Conservation (phyloP, 1,284 basidiomycete species). For the Trametes hirsuta region DNA sequence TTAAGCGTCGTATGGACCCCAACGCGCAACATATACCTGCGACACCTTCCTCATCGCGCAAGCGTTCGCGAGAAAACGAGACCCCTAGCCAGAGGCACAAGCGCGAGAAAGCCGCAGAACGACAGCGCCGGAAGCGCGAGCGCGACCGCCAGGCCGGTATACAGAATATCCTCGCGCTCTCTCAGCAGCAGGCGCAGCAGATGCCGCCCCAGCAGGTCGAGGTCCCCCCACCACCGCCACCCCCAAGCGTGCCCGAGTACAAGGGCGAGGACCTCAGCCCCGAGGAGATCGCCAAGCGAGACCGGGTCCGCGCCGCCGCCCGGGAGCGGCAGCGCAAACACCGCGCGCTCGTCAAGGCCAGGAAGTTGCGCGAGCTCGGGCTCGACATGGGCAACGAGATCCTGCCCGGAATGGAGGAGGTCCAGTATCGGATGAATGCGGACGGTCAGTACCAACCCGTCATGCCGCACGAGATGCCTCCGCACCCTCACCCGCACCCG, state of each 20-base stretch:
- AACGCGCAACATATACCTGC: constrained; percentile 30
- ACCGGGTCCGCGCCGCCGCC: constrained; percentile 71
- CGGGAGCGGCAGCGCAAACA: constrained; percentile 80
- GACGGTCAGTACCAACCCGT: constrained; percentile 63
- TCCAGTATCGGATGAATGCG: constrained; percentile 59
- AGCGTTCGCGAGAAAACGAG: constrained; percentile 71
- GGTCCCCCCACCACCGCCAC: constrained; percentile 26
- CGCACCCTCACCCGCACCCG: constrained; percentile 32
- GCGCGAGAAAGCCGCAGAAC: constrained; percentile 79
- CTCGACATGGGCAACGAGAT: constrained; percentile 75
- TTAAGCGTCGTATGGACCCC: constrained; percentile 34
- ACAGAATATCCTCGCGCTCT: constrained; percentile 37
- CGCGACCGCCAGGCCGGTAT: constrained; percentile 59
- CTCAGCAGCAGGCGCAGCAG: constrained; percentile 29
- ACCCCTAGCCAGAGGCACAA: constrained; percentile 69
- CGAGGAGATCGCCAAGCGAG: constrained; percentile 66
- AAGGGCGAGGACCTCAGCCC: constrained; percentile 51
- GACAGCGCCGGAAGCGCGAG: constrained; percentile 78
- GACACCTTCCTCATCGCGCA: constrained; percentile 43
- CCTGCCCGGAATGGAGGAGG: constrained; percentile 59
- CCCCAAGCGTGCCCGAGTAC: constrained; percentile 26
- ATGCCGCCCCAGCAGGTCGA: constrained; percentile 28
- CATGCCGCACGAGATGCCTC: constrained; percentile 52
- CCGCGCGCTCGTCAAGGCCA: constrained; percentile 72
- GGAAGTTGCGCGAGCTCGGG: constrained; percentile 77